Conservation (phyloP, 2,329 filamentous ascomycete species). For the Sphaerulina populicola region DNA sequence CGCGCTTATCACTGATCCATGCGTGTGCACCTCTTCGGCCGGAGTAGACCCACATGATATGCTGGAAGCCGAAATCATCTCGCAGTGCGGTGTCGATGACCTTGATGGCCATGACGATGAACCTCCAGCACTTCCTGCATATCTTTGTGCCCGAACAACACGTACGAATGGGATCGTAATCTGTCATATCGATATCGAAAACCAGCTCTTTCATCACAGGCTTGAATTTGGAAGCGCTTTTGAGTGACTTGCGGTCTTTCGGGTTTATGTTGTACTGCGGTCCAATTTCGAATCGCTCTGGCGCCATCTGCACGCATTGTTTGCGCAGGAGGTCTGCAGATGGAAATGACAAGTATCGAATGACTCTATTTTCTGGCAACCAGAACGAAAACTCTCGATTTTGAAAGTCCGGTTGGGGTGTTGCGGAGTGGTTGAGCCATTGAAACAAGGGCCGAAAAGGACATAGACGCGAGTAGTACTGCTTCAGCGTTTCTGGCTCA, state of each 20-base stretch:
- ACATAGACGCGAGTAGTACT: slow-evolving; percentile 92
- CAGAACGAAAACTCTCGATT: slow-evolving; percentile 96
- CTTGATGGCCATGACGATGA: slow-evolving; percentile 96
- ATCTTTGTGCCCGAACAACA: slow-evolving; percentile 93
- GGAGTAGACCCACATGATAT: slow-evolving; percentile 98
- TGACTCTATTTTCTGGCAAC: slow-evolving; percentile 81
- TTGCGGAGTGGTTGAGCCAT: slow-evolving; percentile 91
- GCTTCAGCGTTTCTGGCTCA: slow-evolving; percentile 78
- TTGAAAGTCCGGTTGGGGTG: slow-evolving; percentile 76
- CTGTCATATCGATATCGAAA: slow-evolving; percentile 98
- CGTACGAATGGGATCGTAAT: slow-evolving; percentile 93
- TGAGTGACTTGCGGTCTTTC: slow-evolving; percentile 79
- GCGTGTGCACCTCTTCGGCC: slow-evolving; percentile 93
- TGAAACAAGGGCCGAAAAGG: slow-evolving; percentile 92
- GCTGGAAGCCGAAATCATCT: slow-evolving; percentile 92
- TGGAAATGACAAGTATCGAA: slow-evolving; percentile 78
- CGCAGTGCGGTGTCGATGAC: slow-evolving; percentile 78
- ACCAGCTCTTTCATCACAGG: slow-evolving; percentile 89
- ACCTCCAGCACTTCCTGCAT: slow-evolving; percentile 89
- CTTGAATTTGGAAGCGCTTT: slow-evolving; percentile 71
- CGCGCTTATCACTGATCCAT: slow-evolving; percentile 91
- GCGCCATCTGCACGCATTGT: slow-evolving; percentile 78
- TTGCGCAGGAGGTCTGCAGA: slow-evolving; percentile 71
- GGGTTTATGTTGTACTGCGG: slow-evolving; percentile 95
- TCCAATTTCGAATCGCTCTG: slow-evolving; percentile 93